These are phyloP conservation scores for Plasmodium vinckei DNA, from an alignment of 169 alveolate genomes.

Conservation along the genomic window DNA sequence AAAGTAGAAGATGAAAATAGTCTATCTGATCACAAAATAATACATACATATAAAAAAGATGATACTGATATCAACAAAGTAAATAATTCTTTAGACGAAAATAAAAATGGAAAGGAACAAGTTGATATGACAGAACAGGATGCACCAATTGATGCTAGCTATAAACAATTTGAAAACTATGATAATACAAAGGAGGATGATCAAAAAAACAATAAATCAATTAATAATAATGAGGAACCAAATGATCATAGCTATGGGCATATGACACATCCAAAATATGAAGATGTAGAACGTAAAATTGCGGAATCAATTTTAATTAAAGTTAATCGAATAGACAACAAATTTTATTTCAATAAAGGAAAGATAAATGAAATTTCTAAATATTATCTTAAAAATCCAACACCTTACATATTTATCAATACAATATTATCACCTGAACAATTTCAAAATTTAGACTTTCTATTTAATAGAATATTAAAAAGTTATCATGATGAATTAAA, in stretches of 20 bases:
- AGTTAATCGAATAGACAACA: slow-evolving; percentile 42
- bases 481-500: slow-evolving; percentile 58
- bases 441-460: slow-evolving; percentile 87
- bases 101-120: neutral
- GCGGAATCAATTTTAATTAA: slow-evolving; percentile 70
- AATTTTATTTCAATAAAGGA: slow-evolving; percentile 66
- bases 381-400: slow-evolving; percentile 74
- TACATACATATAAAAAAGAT: neutral
- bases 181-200: no score
- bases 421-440: slow-evolving; percentile 86
- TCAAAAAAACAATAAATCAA: no score
- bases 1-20: slow-evolving; percentile 3
- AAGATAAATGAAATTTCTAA: slow-evolving; percentile 51
- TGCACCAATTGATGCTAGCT: no score
- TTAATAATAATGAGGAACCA: no score
- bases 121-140: neutral
- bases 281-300: slow-evolving; percentile 47
- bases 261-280: slow-evolving; percentile 1
- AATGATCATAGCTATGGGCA: no score
- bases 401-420: slow-evolving; percentile 87
- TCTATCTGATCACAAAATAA: neutral
- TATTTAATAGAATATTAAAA: slow-evolving; percentile 40
- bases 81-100: neutral
- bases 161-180: no score
- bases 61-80: neutral